Evolutionary conservation across 371 early-diverging fungal species (phyloP).

Genomic region (Apophysomyces variabilis): DNA sequence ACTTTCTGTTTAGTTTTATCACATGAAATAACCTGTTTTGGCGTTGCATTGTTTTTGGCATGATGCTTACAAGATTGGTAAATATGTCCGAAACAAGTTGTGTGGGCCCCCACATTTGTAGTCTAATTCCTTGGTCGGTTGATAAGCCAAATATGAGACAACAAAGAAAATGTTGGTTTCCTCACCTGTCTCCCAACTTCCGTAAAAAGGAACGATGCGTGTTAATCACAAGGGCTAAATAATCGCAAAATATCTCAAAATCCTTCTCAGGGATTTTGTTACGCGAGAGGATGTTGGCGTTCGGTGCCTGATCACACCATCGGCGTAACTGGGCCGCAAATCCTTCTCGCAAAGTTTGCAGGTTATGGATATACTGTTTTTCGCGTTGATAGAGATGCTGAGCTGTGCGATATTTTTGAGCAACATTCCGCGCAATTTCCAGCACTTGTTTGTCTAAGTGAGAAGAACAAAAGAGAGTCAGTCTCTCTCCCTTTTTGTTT

Average conservation of each 20-base stretch:
- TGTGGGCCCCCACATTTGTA: constrained; percentile 42
- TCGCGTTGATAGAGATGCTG: constrained; percentile 25
- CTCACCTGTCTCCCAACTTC: constrained; percentile 26
- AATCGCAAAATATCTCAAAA: constrained; percentile 10
- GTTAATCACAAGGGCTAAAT: constrained; percentile 11
- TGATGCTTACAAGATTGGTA: constrained; percentile 25
- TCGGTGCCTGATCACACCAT: constrained; percentile 21
- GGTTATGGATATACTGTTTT: constrained; percentile 19
- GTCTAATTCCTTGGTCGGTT: constrained; percentile 14
- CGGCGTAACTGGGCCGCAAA: constrained; percentile 16
- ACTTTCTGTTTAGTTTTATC: not conserved
- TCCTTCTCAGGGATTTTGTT: constrained; percentile 3
- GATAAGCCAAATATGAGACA: not conserved
- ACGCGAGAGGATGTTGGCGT: constrained; percentile 16
- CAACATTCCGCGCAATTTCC: constrained; percentile 34
- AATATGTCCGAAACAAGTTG: constrained; percentile 39
- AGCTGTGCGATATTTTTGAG: constrained; percentile 26
- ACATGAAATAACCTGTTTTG: not conserved
- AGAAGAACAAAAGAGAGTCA: not conserved
- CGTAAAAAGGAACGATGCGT: constrained; percentile 21
- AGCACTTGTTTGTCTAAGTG: constrained; percentile 29
- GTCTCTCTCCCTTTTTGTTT: constrained; percentile 4
- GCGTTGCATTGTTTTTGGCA: not conserved
- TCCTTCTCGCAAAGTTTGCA: constrained; percentile 3
- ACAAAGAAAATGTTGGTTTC: not conserved